phyloP scores from a whole-genome alignment of 257 asterid species.

The Solanum chmielewskii region DNA sequence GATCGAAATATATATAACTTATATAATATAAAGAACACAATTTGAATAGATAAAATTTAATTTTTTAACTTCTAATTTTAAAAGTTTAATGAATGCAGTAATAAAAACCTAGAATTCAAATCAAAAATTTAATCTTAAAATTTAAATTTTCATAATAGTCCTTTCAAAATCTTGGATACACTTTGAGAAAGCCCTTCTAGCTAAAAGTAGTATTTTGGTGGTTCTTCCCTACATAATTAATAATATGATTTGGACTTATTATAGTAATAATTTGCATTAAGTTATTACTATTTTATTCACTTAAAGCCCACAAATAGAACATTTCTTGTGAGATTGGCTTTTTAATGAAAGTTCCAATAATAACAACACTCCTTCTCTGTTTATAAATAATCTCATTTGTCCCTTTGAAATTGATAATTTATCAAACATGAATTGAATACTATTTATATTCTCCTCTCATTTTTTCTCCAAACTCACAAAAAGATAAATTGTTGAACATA shows the following conservation, averaged over 20 bases:
- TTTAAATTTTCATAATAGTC: neutral
- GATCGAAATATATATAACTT: no score
- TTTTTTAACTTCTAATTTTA: no score
- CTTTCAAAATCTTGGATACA: neutral
- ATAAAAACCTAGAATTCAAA: neutral
- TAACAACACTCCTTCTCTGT: neutral
- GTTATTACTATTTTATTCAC: constrained; percentile 14
- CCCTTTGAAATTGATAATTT: neutral
- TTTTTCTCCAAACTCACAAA: neutral
- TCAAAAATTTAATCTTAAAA: neutral
- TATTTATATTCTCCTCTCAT: neutral
- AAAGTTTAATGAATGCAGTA: rapidly evolving
- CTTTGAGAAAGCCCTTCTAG: neutral
- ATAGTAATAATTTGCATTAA: neutral
- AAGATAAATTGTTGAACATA: neutral
- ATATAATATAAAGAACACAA: no score
- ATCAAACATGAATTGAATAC: neutral
- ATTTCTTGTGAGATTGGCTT: constrained; percentile 41
- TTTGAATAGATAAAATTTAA: no score
- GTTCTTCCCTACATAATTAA: constrained; percentile 6
- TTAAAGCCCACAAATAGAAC: constrained; percentile 16
- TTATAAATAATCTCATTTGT: neutral
- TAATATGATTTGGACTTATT: constrained; percentile 27
- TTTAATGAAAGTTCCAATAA: constrained; percentile 22
- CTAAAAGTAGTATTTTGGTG: constrained; percentile 44